Evolutionary conservation across 805 yeast genomes (phyloP), one percentile per base, ranked within the genome.

Genomic region (Wickerhamiella parazyma): DNA sequence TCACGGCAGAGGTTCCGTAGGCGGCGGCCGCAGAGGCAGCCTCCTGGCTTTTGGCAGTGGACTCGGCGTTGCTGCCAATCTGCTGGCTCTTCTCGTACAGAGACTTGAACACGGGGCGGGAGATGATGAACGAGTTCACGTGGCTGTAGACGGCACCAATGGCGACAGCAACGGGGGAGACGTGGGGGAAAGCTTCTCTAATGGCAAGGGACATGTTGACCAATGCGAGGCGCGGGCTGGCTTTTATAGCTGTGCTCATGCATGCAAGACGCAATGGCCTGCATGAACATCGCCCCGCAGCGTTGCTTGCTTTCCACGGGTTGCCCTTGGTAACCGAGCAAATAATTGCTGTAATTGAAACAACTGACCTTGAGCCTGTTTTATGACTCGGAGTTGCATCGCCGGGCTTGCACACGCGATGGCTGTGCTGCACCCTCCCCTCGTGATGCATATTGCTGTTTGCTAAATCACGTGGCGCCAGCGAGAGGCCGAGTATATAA

Each of bases 81-180:
- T 42, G 36, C 51, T 55, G 56, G 36, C 68, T 67, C 52, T 55
- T 59, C 48, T 56, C 47, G 55, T 51, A 55, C n/a, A 66, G 60
- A 31, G 63, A 59, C 33, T 67, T 67, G 46, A 65, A 56, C 26
- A 65, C 54, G 21, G 69, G 69, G 18, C 61, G 59, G 39, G 60
- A 51, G 17, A 59, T 50, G 29, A 65, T 34, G 47, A 64, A 57
- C 37, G 56, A 48, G 44, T 63, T 43, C 34, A 57, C 55, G 49
- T 64, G 66, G 42, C 62, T 42, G 58, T 59, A 66, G 47, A 52
- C 58, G 36, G 68, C 56, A 34, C 69, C 69, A 37, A 66, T 48
- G 37, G 67, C 66, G 45, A 65, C 53, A 20, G 69, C 59, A 10
- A 48, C 31, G 28, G 54, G 55, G 45, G 48, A 44, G 25, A 54